Evolutionary conservation across 2,329 filamentous ascomycete species (phyloP), one percentile per base, ranked within the genome.

Genomic region (Seiridium cupressi): DNA sequence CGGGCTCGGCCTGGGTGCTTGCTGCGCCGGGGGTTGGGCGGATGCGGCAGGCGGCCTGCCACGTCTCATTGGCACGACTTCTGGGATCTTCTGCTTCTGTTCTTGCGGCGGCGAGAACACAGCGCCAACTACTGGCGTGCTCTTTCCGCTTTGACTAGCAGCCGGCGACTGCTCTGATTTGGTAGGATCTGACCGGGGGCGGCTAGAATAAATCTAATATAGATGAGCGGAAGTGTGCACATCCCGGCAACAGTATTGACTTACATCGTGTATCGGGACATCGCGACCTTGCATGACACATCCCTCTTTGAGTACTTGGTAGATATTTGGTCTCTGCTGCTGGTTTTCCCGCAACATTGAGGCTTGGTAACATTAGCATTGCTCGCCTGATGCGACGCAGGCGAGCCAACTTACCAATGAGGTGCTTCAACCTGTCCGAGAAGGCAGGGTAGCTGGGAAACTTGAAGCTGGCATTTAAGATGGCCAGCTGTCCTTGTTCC

Each of bases 401-500:
- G n/a, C 26, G 38, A 58, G 55, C 26, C n/a, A 40, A 71, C 82
- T 73, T 79, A 96, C 92, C 90, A 72, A 98, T 98, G 46, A 99
- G 80, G 69, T 89, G 88, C 80, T 97, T 97, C 59, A 97, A 77
- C 59, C 90, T 87, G 67, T 96, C 91, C 0, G 95, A 97, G 73
- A 99, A 99, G 18, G 85, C 80, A 35, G 95, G 95, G 70, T 97
- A 92, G 61, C 84, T 86, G 5, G 94, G 95, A 69, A 92, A 99
- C 70, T 91, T 93, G 82, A 92, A 98, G 74, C 88, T 96, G 55
- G 95, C 95, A 72, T 98, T 98, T 62, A 99, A 79, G 64, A 99
- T 99, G 10, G 95, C 95, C 80, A 98, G 91, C 78, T 97, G 94
- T 34, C 95, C 95, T 71, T 97, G 93, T 64, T 98, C 94, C 77